Evolutionary conservation across 768 basidiomycete genomes (phyloP), one percentile per base, ranked within the genome.

Genomic region (Rhodotorula graminis): DNA sequence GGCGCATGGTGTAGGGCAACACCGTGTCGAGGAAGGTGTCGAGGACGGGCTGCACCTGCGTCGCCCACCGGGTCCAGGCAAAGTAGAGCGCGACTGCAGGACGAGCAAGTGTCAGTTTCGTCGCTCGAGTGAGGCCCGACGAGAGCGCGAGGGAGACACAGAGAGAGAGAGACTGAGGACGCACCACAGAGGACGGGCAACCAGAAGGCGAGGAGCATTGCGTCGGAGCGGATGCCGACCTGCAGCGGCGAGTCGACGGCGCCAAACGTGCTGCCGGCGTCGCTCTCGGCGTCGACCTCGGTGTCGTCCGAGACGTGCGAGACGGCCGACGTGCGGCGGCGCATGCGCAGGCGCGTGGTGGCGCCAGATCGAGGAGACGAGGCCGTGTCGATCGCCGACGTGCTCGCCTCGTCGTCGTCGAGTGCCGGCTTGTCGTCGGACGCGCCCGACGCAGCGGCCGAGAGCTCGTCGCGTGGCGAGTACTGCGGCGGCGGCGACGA

Each of bases 131-230:
- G n/a, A n/a, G n/a, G n/a, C n/a, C n/a, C n/a, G n/a, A n/a, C n/a
- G n/a, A n/a, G n/a, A n/a, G n/a, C n/a, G n/a, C n/a, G n/a, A n/a
- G n/a, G 23, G 61, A 0, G 55, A 47, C 11, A 25, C 4, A 9
- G 7, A 19, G 47, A 49, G 18, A 23, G 23, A 1, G 53, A 1
- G 29, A 56, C 33, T 31, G 23, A 29, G 46, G 61, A 55, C 55
- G 69, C 67, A 58, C 47, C 50, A 29, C 67, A 19, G 31, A 82
- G 75, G 44, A 82, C 77, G 2, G 82, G 82, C 27, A 81, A 67
- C 81, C 82, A 82, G 76, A 82, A 82, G 61, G 82, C 31, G 70
- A 79, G 79, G 21, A 82, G 72, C 82, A 82, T 82, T 47, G 75
- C 69, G 65, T 82, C 82, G 25, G 74, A 78, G 76, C 69, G 55